Conservation (phyloP, 192 early-diverging fungal genomes). For the Globomyces pollinis-pini region DNA sequence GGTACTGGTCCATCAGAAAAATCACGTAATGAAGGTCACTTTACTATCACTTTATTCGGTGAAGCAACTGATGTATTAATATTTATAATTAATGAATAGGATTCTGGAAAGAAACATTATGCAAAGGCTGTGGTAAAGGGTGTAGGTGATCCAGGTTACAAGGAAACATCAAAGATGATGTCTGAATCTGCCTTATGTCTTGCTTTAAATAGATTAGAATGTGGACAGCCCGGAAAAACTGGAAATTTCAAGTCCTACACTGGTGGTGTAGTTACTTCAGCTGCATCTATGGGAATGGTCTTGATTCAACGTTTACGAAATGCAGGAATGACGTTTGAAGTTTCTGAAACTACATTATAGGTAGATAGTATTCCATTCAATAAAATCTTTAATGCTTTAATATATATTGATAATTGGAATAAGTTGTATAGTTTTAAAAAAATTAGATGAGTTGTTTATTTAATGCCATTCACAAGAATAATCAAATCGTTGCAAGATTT, state of each 20-base stretch:
- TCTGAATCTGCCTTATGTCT: constrained; percentile 72
- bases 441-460: too few species aligned
- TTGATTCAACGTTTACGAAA: constrained; percentile 57
- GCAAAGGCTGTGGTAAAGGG: constrained; percentile 43
- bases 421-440: too few species aligned
- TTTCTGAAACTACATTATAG: background rate
- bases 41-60: constrained; percentile 42
- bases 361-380: background rate
- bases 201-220: constrained; percentile 45
- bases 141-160: constrained; percentile 73
- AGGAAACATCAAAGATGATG: constrained; percentile 70
- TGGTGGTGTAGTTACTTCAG: constrained; percentile 75
- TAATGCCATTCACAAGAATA: background rate
- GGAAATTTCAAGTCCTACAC: constrained; percentile 37
- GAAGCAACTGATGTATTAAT: constrained; percentile 30
- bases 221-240: constrained; percentile 10
- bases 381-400: background rate
- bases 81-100: constrained; percentile 1
- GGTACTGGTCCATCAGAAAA: constrained; percentile 54
- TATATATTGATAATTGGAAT: too few species aligned
- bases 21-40: constrained; percentile 41
- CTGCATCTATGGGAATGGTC: constrained; percentile 67
- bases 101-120: constrained; percentile 28
- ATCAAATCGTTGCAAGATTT: too few species aligned
- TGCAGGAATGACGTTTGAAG: constrained; percentile 3